These are phyloP conservation scores for Ceratobasidium sp. DNA, from an alignment of 1,284 basidiomycete genomes.

Conservation along the genomic window DNA sequence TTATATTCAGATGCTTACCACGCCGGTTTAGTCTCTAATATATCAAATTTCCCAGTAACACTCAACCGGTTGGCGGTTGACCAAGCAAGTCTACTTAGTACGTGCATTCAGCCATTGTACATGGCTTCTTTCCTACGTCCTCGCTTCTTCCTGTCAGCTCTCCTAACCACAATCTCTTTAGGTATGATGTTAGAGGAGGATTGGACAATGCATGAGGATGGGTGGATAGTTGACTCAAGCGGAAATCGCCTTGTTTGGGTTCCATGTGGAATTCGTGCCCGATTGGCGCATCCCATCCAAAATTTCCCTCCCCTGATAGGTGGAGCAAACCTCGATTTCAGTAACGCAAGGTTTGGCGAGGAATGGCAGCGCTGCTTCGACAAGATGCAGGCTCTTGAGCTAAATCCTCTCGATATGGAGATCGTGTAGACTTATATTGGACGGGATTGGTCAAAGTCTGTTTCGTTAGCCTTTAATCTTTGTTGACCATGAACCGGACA, in stretches of 20 bases:
- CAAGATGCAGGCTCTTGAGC: too few species aligned
- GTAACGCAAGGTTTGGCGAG: background rate
- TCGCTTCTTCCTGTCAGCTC: background rate
- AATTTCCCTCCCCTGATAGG: background rate
- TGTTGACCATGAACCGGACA: too few species aligned
- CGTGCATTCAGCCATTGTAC: too few species aligned
- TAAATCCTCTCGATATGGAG: too few species aligned
- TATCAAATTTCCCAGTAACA: too few species aligned
- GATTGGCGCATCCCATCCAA: background rate
- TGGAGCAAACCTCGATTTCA: background rate
- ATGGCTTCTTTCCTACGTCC: background rate
- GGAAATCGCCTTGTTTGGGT: background rate
- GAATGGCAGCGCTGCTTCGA: background rate
- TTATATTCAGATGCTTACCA: too few species aligned
- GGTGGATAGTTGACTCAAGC: constrained; percentile 4
- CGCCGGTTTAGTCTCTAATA: too few species aligned
- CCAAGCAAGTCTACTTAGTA: too few species aligned
- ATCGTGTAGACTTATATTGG: too few species aligned
- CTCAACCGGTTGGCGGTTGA: too few species aligned
- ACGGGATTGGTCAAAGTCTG: too few species aligned
- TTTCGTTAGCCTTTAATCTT: too few species aligned
- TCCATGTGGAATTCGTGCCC: background rate
- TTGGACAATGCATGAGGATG: constrained; percentile 1
- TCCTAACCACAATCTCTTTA: background rate
- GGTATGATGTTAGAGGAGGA: background rate